Base-by-base conservation (phyloP, 1,284 basidiomycete species). In the Cystobasidium sp. region DNA sequence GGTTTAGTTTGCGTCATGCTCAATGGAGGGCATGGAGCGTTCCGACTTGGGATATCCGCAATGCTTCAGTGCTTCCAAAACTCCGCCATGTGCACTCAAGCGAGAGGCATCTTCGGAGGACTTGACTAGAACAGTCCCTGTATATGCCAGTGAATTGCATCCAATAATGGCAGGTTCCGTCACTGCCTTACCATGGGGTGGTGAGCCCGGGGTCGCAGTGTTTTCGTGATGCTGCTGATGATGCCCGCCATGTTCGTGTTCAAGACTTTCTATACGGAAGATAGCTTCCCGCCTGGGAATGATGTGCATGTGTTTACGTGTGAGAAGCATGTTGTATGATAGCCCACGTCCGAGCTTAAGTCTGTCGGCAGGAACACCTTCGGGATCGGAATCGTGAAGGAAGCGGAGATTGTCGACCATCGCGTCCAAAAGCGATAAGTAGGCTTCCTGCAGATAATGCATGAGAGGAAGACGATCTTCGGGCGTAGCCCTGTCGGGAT, bases 51-150 rank as follows among this genome's bases (percentile, higher is more conserved):
- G 51, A 66, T 73, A 73, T 47, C 62, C 70, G 31, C 70, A 73
- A 16, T 53, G 46, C 70, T 73, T 49, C 24, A 73, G 53, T 12
- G 63, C 70, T 49, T 43, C 47, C 10, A 73, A 18, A 20, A 73
- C 70, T 7, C 70, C 70, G 7, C 70, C 70, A 16, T 31, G 49
- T 39, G 6, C n/a, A 8, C 31, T 51, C 8, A 73, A 46, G 2
- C 53, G 49, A 22, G 65, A 66, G 20, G 39, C 63, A 16, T 73
- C 70, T 12, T 37, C 51, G 16, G 24, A 7, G 18, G 52, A 47
- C 46, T 66, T 73, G 52, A 73, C 70, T 7, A 73, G 63, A 6
- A 73, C 70, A 31, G 63, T 73, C 14, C 70, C 70, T 24, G 70
- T 73, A 43, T 56, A 73, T 7, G 70, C 70, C 6, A 73, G 63